Percentiles rank a stretch among this genome's conserved stretches.
phyloP scores from a whole-genome alignment of 1,139 yeast species.

The Petasospora rhodanensis region DNA sequence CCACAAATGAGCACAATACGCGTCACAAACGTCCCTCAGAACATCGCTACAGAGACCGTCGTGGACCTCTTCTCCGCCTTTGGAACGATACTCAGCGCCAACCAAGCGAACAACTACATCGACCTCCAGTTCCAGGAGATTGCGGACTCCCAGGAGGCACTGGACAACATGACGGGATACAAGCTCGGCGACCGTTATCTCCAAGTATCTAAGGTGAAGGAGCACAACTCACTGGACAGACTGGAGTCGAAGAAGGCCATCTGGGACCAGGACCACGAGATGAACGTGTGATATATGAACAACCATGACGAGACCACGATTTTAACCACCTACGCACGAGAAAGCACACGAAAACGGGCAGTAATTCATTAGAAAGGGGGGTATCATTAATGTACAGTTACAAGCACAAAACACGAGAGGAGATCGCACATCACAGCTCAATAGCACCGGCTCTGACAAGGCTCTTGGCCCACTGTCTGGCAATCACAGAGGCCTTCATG shows the following conservation, averaged over 20 bases:
- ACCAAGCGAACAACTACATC: constrained; percentile 8
- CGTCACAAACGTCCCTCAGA: constrained; percentile 25
- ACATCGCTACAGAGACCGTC: constrained; percentile 12
- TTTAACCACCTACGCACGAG: neutral
- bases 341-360: neutral
- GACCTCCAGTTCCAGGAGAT: constrained; percentile 26
- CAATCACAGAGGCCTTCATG: constrained; percentile 84
- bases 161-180: constrained; percentile 30
- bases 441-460: constrained; percentile 15
- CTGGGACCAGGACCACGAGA: constrained; percentile 13
- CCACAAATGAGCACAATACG: constrained; percentile 12
- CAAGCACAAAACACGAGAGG: no score
- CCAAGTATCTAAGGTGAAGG: constrained; percentile 20
- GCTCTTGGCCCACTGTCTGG: constrained; percentile 88
- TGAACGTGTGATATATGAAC: no score
- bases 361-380: neutral
- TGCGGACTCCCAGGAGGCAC: constrained; percentile 28
- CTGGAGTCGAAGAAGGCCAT: constrained; percentile 12
- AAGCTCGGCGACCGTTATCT: constrained; percentile 22
- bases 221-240: constrained; percentile 6
- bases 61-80: constrained; percentile 28
- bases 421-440: constrained; percentile 7
- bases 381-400: constrained; percentile 12
- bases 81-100: constrained; percentile 24
- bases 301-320: no score